Conservation (phyloP, 768 basidiomycete species). For the Leccinum incarnatum region DNA sequence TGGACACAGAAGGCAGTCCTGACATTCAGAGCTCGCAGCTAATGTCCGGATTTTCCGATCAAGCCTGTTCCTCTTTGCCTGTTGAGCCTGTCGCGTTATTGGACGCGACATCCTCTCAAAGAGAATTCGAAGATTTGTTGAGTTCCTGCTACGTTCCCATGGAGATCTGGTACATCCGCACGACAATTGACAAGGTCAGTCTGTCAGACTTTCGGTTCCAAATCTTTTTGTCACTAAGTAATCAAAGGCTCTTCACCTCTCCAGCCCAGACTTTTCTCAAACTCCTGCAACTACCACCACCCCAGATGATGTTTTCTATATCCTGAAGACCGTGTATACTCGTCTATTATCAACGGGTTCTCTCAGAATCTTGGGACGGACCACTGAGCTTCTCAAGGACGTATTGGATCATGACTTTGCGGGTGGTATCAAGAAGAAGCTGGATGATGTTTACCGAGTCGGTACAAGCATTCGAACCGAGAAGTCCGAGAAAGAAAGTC, state of each 20-base stretch:
- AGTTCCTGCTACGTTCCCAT: slow-evolving; percentile 80
- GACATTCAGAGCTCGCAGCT: slow-evolving; percentile 5
- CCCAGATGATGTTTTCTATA: slow-evolving; percentile 95
- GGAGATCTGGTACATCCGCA: slow-evolving; percentile 88
- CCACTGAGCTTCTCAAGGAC: slow-evolving; percentile 61
- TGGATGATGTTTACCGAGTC: slow-evolving; percentile 84
- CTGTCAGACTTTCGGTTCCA: neutral
- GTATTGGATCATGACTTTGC: slow-evolving; percentile 83
- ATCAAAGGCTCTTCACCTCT: slow-evolving; percentile 80
- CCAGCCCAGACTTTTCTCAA: slow-evolving; percentile 67
- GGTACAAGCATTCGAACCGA: slow-evolving; percentile 57
- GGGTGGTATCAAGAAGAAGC: slow-evolving; percentile 73
- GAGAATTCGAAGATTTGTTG: slow-evolving; percentile 64
- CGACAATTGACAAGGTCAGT: slow-evolving; percentile 81
- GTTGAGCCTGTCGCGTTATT: slow-evolving; percentile 28
- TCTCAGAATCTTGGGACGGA: slow-evolving; percentile 51
- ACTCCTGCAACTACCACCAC: slow-evolving; percentile 66
- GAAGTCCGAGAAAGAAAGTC: slow-evolving; percentile 76
- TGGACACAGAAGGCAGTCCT: slow-evolving; percentile 2
- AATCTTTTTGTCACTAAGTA: slow-evolving; percentile 1
- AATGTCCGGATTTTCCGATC: neutral
- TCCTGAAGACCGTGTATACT: slow-evolving; percentile 79
- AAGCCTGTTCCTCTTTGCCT: neutral
- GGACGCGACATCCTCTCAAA: slow-evolving; percentile 51
- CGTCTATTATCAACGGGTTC: slow-evolving; percentile 80